Base-by-base conservation (phyloP, 306 rosid genomes). In the Pterocarpus macrocarpus region DNA sequence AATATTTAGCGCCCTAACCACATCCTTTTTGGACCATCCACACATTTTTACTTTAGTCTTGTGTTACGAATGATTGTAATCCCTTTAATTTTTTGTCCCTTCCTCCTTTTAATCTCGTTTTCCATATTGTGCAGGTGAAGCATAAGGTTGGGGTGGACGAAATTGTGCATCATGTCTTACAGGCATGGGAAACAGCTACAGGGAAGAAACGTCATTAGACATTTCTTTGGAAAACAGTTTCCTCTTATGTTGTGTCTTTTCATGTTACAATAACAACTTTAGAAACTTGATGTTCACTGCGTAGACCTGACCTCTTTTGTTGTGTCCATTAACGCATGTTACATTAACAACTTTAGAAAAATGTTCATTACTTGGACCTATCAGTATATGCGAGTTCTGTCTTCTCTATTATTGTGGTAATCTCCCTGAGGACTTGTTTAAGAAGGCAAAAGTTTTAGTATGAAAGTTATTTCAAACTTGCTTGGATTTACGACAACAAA, bases 101-200 rank as follows among this genome's bases (percentile, higher is more conserved):
- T 2, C 8, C 32, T 61, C 41, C 58, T 39, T 43, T 49, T 52
- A 39, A 17, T 58, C 43, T 50, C 59, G 47, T 64, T 78, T 75
- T 43, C 8, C 33, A 15, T 33, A 15, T 17, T 41, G 44, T 82
- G 82, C 88, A 95, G 98, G 97, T 93, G 85, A 95, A 93, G 85
- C 95, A 95, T 47, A 94, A 88, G 78, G 16, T 88, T 63, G 98
- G 99, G 8, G 90, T 93, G 10, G 92, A 86, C 74, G 97, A 90
- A 74, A 95, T 95, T 16, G 94, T 86, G 77, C 86, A 88, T 85
- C 92, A 90, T 75, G 33, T 95, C 8, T n/a, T 93, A 78, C 85
- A 79, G 81, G 91, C 87, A 52, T 91, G 97, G 97, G 97, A 91
- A 87, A 66, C 45, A 68, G 85, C 91, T 10, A 95, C 93, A 0